Base-by-base conservation (phyloP, 495 filamentous ascomycete genomes). In the Friedmanniomyces simplex region DNA sequence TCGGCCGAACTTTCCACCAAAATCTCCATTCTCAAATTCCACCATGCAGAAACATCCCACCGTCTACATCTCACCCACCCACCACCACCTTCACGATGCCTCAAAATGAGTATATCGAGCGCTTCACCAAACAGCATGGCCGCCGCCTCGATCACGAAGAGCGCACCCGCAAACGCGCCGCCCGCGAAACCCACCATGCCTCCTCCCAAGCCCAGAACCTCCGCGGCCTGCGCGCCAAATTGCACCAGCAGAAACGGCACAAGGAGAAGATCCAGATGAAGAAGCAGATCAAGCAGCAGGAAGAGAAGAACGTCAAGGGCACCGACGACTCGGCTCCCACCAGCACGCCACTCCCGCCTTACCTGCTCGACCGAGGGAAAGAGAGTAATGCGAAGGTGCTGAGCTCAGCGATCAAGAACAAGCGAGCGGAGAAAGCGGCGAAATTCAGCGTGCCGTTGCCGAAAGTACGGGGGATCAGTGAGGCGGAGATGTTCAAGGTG, bases 181-280 rank as follows among this genome's bases (percentile, higher is more conserved):
- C 93, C 52, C 84, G 94, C 72, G 88, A 95, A 73, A 80, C 79
- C 51, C 90, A 97, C 76, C 83, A 88, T 74, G 77, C 79, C 53
- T 91, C 87, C 47, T 75, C 90, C 63, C 81, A 96, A 73, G 88
- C 93, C n/a, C 91, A 96, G 75, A 95, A 90, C 70, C 79, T 96
- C 64, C 83, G 83, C 59, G 93, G 94, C 61, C 80, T 96, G 64
- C 78, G 89, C 59, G 93, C 93, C 66, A 99, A 99, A 77, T 78
- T 95, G 67, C 87, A 95, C 77, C 85, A 89, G 71, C 87, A 96
- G 78, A 87, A 93, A 80, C 81, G 93, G 41, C 88, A 90, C 73
- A 81, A 86, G 66, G 88, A 97, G 75, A 99, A 99, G 85, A 97
- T 99, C 71, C 91, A 96, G 82, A 91, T 98, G 87, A 86, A 87